phyloP scores from a whole-genome alignment of 441 rosid genomes.

The Mallotus japonicus region DNA sequence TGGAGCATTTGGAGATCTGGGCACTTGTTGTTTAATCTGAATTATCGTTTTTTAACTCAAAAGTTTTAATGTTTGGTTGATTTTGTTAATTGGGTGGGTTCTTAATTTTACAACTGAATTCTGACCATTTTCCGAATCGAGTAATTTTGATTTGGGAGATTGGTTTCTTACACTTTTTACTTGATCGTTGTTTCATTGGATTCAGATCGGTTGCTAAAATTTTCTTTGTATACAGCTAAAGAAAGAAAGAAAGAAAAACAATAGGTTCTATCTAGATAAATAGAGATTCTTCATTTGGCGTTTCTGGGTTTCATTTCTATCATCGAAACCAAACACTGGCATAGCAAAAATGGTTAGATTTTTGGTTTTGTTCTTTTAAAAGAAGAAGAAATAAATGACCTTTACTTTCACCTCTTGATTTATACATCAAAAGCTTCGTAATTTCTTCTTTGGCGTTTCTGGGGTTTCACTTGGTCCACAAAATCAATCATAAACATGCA shows the following conservation, averaged over 20 bases:
- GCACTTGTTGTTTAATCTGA: conserved; percentile 4
- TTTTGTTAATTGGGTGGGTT: conserved; percentile 1
- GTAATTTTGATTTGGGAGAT: conserved; percentile 9
- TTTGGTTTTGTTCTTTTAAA: not conserved
- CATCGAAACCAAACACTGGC: not conserved
- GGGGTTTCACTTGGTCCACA: not conserved
- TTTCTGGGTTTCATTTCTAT: conserved; percentile 11
- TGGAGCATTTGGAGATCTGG: conserved; percentile 47
- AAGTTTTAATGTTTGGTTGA: not conserved
- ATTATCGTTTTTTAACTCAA: conserved; percentile 11
- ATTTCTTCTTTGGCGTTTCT: conserved; percentile 16
- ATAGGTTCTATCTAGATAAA: conserved; percentile 13
- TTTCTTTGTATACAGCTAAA: too few species aligned
- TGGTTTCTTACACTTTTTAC: conserved; percentile 12
- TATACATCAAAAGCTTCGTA: conserved; percentile 6
- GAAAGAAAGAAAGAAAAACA: too few species aligned
- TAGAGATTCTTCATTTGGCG: conserved; percentile 12
- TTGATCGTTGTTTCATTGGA: conserved; percentile 36
- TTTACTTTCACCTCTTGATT: conserved; percentile 8
- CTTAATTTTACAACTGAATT: not conserved
- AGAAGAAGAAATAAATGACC: not conserved
- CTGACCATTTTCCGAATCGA: not conserved
- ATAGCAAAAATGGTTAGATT: not conserved
- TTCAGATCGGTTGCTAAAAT: conserved; percentile 25
- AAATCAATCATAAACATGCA: conserved; percentile 10